These are phyloP conservation scores for Colletotrichum sp. DNA, from an alignment of 2,329 filamentous ascomycete genomes.

Conservation along the genomic window DNA sequence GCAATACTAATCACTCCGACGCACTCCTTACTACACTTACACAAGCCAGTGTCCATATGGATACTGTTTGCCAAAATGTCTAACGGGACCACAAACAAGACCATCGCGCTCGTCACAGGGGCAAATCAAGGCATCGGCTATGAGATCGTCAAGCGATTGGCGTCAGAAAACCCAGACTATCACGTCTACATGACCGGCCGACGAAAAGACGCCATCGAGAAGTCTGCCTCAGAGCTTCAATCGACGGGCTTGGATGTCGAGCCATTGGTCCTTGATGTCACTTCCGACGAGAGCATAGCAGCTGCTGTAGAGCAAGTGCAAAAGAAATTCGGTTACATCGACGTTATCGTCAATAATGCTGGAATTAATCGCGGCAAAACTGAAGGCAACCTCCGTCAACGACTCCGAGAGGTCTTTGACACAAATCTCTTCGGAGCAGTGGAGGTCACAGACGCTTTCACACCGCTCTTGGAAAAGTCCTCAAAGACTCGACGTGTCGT, in stretches of 20 bases:
- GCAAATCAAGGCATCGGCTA: constrained; percentile 21
- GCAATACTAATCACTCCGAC: rapidly evolving
- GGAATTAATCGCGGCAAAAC: constrained; percentile 58
- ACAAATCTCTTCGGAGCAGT: constrained; percentile 65
- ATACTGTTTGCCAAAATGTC: not conserved
- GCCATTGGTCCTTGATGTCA: constrained; percentile 57
- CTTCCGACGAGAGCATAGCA: constrained; percentile 45
- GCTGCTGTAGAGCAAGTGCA: constrained; percentile 39
- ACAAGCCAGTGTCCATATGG: too few species aligned
- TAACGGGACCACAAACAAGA: not conserved
- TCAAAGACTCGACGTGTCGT: not conserved
- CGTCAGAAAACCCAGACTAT: not conserved
- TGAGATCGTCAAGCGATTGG: constrained; percentile 8
- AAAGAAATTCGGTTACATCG: constrained; percentile 57
- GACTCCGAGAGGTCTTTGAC: constrained; percentile 59
- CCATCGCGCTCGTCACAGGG: constrained; percentile 6
- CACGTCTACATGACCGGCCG: constrained; percentile 10
- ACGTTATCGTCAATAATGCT: constrained; percentile 67
- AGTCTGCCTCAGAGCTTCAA: not conserved
- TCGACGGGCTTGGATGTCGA: not conserved
- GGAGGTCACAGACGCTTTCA: constrained; percentile 51
- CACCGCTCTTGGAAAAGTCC: constrained; percentile 35
- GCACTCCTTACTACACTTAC: rapidly evolving
- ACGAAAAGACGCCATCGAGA: constrained; percentile 1
- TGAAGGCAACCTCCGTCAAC: constrained; percentile 53